Conservation (phyloP, 441 rosid species). For the Erodium moschatum region DNA sequence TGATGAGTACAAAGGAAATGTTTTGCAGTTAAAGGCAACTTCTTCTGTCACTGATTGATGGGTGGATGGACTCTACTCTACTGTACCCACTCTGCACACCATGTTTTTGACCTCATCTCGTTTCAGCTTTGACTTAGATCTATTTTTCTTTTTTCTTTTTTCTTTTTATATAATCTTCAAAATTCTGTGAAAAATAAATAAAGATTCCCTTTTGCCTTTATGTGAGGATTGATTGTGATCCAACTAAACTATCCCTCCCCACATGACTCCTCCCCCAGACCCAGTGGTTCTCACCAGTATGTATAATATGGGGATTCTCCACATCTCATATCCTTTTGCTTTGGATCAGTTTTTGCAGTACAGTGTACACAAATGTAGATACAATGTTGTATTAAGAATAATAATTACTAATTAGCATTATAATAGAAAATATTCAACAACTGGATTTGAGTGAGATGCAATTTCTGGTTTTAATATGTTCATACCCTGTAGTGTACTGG, state of each 20-base stretch:
- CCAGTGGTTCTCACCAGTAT: too few relatives aligned
- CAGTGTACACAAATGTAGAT: background rate
- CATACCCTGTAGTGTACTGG: too few relatives aligned
- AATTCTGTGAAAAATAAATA: background rate
- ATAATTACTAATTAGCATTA: too few relatives aligned
- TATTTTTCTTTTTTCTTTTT: too few relatives aligned
- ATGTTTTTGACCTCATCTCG: background rate
- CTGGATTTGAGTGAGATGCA: background rate
- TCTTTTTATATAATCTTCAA: too few relatives aligned
- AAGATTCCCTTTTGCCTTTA: background rate
- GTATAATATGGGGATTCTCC: background rate
- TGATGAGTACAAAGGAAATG: conserved; percentile 30
- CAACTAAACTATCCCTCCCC: too few relatives aligned
- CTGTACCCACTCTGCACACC: background rate
- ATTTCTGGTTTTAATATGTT: too few relatives aligned
- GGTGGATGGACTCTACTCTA: too few relatives aligned
- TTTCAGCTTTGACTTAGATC: background rate
- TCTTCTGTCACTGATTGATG: conserved; percentile 11
- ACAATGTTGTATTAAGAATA: too few relatives aligned
- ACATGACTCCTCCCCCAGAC: background rate
- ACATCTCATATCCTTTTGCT: background rate
- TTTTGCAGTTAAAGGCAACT: conserved; percentile 32
- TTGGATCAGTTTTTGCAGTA: too few relatives aligned
- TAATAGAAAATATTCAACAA: background rate
- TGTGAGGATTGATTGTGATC: background rate